Conservation (phyloP, 139 green algal species). For the Raphidocelis subcapitata region DNA sequence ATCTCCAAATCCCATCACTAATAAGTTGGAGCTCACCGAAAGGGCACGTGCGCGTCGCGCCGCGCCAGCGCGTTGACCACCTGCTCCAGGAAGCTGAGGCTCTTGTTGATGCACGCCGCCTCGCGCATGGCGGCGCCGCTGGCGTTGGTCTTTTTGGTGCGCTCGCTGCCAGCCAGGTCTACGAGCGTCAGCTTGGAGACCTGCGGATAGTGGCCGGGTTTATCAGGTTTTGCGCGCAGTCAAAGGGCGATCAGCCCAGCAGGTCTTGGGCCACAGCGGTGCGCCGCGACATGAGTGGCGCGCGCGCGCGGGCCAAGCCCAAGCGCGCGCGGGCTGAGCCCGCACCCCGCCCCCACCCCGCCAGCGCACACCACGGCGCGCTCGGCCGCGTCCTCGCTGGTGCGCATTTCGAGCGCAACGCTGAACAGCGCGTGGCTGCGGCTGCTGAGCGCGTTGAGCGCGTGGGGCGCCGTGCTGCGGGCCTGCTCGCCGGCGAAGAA, state of each 20-base stretch:
- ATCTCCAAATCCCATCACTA: too few relatives aligned
- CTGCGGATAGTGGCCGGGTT: conserved; percentile 38
- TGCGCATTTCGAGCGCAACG: conserved; percentile 61
- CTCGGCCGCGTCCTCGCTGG: conserved; percentile 60
- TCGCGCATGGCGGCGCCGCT: conserved; percentile 44
- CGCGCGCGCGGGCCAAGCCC: too few relatives aligned
- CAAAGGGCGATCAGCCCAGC: too few relatives aligned
- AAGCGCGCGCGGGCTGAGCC: too few relatives aligned
- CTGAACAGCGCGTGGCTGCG: conserved; percentile 79
- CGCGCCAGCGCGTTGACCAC: conserved; percentile 69
- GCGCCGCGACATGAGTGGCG: too few relatives aligned
- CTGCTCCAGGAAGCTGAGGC: conserved; percentile 84
- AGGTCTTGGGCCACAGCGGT: too few relatives aligned
- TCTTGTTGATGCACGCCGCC: conserved; percentile 84
- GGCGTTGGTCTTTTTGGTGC: conserved; percentile 76
- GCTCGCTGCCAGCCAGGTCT: conserved; percentile 73
- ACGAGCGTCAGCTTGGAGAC: conserved; percentile 55
- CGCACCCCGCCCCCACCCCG: too few relatives aligned
- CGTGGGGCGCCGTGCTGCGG: conserved; percentile 55
- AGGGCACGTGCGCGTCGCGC: conserved; percentile 64
- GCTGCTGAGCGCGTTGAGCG: conserved; percentile 59
- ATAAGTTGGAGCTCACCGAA: conserved; percentile 15
- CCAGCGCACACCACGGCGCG: conserved; percentile 40
- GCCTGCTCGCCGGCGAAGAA: conserved; percentile 72
- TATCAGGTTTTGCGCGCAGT: too few relatives aligned